Conservation (phyloP, 1,139 yeast species). For the Sugiyamaella castrensis region DNA sequence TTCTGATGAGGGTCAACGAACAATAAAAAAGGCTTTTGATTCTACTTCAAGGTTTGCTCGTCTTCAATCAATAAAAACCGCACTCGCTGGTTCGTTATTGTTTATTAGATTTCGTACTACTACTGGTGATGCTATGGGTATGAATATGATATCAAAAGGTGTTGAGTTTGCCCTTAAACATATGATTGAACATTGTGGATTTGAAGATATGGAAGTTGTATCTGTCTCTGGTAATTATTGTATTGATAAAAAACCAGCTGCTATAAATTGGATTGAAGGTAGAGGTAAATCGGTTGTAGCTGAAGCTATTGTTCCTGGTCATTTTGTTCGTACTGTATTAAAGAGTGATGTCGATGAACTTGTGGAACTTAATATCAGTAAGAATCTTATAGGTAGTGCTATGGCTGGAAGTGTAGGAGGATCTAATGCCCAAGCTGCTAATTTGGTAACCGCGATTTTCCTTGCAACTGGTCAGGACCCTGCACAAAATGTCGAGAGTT, state of each 20-base stretch:
- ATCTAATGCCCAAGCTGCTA: slow-evolving; percentile 97
- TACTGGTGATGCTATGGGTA: slow-evolving; percentile 99
- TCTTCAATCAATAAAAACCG: slow-evolving; percentile 84
- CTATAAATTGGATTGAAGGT: slow-evolving; percentile 98
- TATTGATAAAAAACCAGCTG: slow-evolving; percentile 96
- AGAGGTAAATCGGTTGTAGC: slow-evolving; percentile 98
- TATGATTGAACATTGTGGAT: slow-evolving; percentile 88
- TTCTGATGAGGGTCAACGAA: slow-evolving; percentile 85
- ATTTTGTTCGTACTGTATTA: slow-evolving; percentile 72
- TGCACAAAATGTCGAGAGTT: slow-evolving; percentile 95
- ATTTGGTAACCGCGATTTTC: slow-evolving; percentile 87
- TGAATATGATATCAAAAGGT: slow-evolving; percentile 99
- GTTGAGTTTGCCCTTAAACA: slow-evolving; percentile 80
- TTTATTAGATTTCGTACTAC: slow-evolving; percentile 92
- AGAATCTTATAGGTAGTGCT: slow-evolving; percentile 93
- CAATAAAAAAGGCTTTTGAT: slow-evolving; percentile 85
- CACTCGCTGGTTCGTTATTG: slow-evolving; percentile 89
- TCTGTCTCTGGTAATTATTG: slow-evolving; percentile 97
- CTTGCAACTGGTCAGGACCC: slow-evolving; percentile 99
- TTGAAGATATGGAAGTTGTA: slow-evolving; percentile 88
- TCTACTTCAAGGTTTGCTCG: slow-evolving; percentile 97
- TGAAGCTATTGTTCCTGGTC: slow-evolving; percentile 87
- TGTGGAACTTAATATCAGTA: slow-evolving; percentile 82
- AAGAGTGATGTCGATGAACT: slow-evolving; percentile 91
- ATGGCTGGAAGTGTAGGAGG: slow-evolving; percentile 99